Conservation (phyloP, 345 rosid genomes). For the Eucalyptus microcorys region DNA sequence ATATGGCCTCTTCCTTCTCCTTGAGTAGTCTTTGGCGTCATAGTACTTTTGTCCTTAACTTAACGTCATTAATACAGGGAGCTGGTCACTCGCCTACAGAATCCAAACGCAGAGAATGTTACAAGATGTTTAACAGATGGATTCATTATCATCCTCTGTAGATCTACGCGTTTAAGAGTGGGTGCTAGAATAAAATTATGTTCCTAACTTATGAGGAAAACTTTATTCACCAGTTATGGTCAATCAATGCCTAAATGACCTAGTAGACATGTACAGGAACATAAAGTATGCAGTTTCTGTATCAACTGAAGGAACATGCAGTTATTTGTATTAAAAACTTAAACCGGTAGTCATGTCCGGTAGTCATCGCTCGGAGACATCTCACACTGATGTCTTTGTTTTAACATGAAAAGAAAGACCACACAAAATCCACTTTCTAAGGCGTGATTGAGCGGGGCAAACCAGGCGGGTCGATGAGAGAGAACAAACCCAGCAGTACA, state of each 20-base stretch:
- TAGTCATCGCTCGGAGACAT: background rate
- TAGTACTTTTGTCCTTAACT: background rate
- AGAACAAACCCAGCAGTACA: background rate
- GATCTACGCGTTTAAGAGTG: background rate
- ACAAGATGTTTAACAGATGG: conserved; percentile 18
- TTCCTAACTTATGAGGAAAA: background rate
- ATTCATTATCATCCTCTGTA: conserved; percentile 16
- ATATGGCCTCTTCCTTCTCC: background rate
- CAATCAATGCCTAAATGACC: no score
- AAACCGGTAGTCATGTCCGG: background rate
- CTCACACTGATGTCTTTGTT: background rate
- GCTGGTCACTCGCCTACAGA: conserved; percentile 16
- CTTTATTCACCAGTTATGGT: no score
- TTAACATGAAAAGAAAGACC: background rate
- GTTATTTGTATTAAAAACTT: background rate
- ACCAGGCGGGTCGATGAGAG: background rate
- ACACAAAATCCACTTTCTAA: background rate
- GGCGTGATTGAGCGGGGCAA: background rate
- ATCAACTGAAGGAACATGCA: background rate
- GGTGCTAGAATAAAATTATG: background rate
- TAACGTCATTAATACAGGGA: background rate
- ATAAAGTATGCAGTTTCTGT: background rate
- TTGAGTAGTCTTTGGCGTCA: background rate
- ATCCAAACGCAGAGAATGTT: conserved; percentile 8
- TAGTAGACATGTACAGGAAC: no score